A percentile compares a stretch with the other conserved stretches of the same genome.
phyloP scores from a whole-genome alignment of 2,329 filamentous ascomycete species.

The Colletotrichum echinochloae region DNA sequence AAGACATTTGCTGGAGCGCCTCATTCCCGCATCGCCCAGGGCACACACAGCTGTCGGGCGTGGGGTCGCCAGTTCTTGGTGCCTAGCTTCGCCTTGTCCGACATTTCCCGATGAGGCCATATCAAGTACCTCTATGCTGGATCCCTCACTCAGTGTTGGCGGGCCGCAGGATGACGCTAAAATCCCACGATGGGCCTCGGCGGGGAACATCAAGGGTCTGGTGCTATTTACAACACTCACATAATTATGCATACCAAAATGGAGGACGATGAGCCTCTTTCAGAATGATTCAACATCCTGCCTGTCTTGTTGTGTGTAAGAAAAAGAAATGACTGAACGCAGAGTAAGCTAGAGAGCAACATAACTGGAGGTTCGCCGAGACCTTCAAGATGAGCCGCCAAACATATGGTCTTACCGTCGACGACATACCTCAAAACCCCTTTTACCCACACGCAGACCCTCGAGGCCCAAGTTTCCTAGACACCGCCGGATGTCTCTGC shows the following conservation, averaged over 20 bases:
- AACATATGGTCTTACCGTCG: background rate
- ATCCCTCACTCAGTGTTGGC: background rate
- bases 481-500: conserved; percentile 55
- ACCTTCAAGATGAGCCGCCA: conserved; percentile 20
- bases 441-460: conserved; percentile 49
- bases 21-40: background rate
- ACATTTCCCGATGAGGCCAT: background rate
- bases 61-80: conserved; percentile 3
- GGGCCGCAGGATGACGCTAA: conserved; percentile 3
- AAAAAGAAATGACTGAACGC: background rate
- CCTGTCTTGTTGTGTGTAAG: background rate
- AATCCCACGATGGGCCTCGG: background rate
- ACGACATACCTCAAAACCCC: conserved; percentile 52
- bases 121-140: background rate
- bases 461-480: conserved; percentile 54
- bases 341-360: background rate
- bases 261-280: background rate
- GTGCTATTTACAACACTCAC: background rate
- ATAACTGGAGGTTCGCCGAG: background rate
- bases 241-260: background rate
- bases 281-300: background rate
- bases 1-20: background rate
- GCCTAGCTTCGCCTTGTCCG: conserved; percentile 7
- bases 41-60: conserved; percentile 8
- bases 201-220: background rate